These are phyloP conservation scores for Talaromyces sp. DNA, from an alignment of 2,329 filamentous ascomycete genomes.

Conservation along the genomic window DNA sequence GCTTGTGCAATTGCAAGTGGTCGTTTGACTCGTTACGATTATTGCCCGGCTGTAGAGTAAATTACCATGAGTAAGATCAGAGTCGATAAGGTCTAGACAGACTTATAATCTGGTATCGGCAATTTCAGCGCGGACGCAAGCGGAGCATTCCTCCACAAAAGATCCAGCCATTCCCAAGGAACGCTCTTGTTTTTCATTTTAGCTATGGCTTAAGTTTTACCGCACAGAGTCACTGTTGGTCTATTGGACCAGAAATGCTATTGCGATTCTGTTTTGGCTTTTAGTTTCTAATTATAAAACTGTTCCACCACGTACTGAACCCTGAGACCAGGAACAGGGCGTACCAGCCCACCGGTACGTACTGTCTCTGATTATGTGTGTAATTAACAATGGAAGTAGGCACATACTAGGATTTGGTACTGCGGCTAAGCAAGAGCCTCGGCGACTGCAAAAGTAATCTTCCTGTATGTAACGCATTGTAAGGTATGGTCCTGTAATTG, in stretches of 20 bases:
- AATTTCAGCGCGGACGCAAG: background rate
- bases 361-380: too few relatives aligned
- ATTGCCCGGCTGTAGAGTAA: background rate
- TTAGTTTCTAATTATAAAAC: background rate
- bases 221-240: background rate
- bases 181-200: background rate
- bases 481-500: background rate
- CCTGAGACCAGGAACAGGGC: background rate
- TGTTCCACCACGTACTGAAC: background rate
- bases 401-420: background rate
- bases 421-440: background rate
- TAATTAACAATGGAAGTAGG: too few relatives aligned
- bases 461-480: background rate
- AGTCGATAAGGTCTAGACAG: slow-evolving; percentile 6
- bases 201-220: background rate
- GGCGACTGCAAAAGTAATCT: background rate
- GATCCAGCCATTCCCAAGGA: slow-evolving; percentile 3
- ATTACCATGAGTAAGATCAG: background rate
- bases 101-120: background rate
- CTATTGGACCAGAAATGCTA: background rate
- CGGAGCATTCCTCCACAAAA: slow-evolving; percentile 10
- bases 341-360: background rate
- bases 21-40: background rate
- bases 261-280: background rate
- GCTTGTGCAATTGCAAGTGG: background rate